Conservation (phyloP, 2,329 filamentous ascomycete genomes). For the Aotearoamyces nothofagi region DNA sequence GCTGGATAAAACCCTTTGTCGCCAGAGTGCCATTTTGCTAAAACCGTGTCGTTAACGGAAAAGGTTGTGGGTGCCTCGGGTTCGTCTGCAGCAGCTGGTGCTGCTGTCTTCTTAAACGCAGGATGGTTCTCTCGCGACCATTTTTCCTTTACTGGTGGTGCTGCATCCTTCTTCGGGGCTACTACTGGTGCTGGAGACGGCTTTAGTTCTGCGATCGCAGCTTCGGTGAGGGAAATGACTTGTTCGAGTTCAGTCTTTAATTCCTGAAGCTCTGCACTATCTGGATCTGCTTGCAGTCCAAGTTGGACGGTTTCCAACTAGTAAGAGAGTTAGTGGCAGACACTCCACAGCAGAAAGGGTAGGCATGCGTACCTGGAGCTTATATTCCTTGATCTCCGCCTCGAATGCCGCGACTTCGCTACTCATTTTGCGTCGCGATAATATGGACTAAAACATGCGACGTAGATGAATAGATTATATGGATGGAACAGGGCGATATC, state of each 20-base stretch:
- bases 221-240: slow-evolving; percentile 65
- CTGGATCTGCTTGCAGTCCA: slow-evolving; percentile 66
- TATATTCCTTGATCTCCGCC: slow-evolving; percentile 41
- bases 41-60: slow-evolving; percentile 75
- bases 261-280: slow-evolving; percentile 61
- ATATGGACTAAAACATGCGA: no score
- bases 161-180: slow-evolving; percentile 25
- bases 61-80: slow-evolving; percentile 41
- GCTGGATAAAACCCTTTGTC: slow-evolving; percentile 87
- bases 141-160: slow-evolving; percentile 48
- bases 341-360: no score
- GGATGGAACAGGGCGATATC: no score
- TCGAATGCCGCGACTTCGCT: slow-evolving; percentile 19
- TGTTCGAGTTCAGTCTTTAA: slow-evolving; percentile 71
- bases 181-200: slow-evolving; percentile 28
- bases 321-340: background rate
- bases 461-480: no score
- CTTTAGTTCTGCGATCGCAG: slow-evolving; percentile 68
- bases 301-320: slow-evolving; percentile 66
- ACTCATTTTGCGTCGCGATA: slow-evolving; percentile 14
- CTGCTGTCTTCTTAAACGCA: slow-evolving; percentile 47
- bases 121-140: slow-evolving; percentile 73
- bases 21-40: slow-evolving; percentile 81
- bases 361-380: slow-evolving; percentile 31
- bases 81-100: slow-evolving; percentile 32